A percentile compares a stretch with the other conserved stretches of the same genome.
These are phyloP conservation scores for Pythium volutum DNA, from an alignment of 352 stramenopile species.

Conservation along the genomic window DNA sequence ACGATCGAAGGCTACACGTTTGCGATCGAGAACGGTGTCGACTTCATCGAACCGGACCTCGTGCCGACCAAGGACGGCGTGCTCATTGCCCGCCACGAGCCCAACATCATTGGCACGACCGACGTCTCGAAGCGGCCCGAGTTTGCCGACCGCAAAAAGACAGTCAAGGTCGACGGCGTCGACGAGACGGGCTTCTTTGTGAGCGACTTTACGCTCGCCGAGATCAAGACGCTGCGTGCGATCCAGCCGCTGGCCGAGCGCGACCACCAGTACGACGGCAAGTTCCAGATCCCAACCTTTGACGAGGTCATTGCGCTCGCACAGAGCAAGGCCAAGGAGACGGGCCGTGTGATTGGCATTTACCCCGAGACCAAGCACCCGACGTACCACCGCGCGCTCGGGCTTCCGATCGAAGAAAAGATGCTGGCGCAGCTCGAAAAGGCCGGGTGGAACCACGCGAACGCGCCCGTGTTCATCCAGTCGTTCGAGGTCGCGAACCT, in stretches of 20 bases:
- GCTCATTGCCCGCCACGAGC: conserved; percentile 83
- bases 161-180: conserved; percentile 53
- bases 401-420: conserved; percentile 73
- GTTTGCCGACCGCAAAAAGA: conserved; percentile 63
- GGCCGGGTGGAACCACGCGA: conserved; percentile 59
- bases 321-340: conserved; percentile 53
- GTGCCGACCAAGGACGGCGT: conserved; percentile 82
- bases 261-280: conserved; percentile 74
- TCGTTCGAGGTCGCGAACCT: conserved; percentile 78
- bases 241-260: conserved; percentile 77
- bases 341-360: conserved; percentile 66
- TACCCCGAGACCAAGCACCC: conserved; percentile 89
- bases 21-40: conserved; percentile 83
- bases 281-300: conserved; percentile 88
- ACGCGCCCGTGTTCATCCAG: conserved; percentile 68
- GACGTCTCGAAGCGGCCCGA: conserved; percentile 75
- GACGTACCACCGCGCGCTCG: conserved; percentile 64
- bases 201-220: conserved; percentile 89
- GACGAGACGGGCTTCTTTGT: conserved; percentile 80
- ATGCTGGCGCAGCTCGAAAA: conserved; percentile 67
- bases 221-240: conserved; percentile 86
- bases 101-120: conserved; percentile 89
- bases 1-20: conserved; percentile 88
- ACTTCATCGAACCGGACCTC: conserved; percentile 92
- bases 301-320: conserved; percentile 86